Conservation (phyloP, 2,329 filamentous ascomycete genomes). For the Penicillium sp. region DNA sequence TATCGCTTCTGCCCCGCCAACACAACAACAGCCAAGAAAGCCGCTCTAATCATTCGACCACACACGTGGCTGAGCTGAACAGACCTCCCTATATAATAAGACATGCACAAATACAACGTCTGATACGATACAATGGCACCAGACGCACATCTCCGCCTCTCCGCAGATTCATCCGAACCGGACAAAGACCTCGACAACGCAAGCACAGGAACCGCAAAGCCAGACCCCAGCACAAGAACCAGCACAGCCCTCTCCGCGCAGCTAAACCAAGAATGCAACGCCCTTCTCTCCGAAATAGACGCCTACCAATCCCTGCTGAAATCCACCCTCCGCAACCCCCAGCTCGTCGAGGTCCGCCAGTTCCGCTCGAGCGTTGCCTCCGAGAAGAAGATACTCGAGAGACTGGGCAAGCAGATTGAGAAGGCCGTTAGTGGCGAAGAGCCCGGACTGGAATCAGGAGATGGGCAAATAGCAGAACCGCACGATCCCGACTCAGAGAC, state of each 20-base stretch:
- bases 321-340: slow-evolving; percentile 42
- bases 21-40: background rate
- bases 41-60: background rate
- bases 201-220: slow-evolving; percentile 2
- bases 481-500: slow-evolving; percentile 26
- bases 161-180: background rate
- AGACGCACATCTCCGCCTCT: background rate
- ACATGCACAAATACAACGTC: background rate
- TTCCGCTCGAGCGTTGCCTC: slow-evolving; percentile 48
- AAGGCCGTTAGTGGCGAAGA: slow-evolving; percentile 1
- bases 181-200: background rate
- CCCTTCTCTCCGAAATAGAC: slow-evolving; percentile 46
- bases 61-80: background rate
- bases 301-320: slow-evolving; percentile 44
- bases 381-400: slow-evolving; percentile 49
- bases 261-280: slow-evolving; percentile 39
- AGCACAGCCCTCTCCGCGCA: slow-evolving; percentile 27
- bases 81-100: background rate
- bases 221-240: slow-evolving; percentile 5
- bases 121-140: background rate
- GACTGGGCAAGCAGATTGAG: slow-evolving; percentile 33
- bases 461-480: background rate
- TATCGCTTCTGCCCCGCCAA: background rate
- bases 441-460: background rate
- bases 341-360: slow-evolving; percentile 49